Base-by-base conservation (phyloP, 495 filamentous ascomycete genomes). In the Lindgomyces ingoldianus region DNA sequence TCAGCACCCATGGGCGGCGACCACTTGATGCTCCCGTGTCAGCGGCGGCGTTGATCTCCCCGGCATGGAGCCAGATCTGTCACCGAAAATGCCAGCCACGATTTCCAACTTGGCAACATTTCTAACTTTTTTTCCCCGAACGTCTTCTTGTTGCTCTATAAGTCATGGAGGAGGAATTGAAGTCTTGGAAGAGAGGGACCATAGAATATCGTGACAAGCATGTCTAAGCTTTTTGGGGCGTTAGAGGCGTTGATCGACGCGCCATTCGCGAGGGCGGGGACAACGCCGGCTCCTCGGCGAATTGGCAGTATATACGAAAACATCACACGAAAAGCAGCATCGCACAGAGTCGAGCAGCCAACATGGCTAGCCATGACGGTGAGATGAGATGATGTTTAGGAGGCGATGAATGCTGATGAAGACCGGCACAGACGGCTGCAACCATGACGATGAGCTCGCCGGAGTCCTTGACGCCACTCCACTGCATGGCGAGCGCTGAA, bases 221-320 rank as follows among this genome's bases (percentile, higher is more conserved):
- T 89, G 86, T 85, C 87, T 12, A 89, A 86, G 69, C 78, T 91
- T 24, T 87, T 85, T 10, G 74, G 77, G 0, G 70, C 81, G 51
- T 78, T 91, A 55, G 90, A 90, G 74, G 81, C 83, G 47, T 81
- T 91, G 61, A 87, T 91, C 75, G 86, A 85, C 73, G 76, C 85
- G 30, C 79, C 85, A 9, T 79, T 81, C 50, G 86, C 88, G 19
- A 79, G 81, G 2, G 85, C 88, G 0, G 80, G 83, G 70, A 86
- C 84, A 11, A 79, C 84, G 39, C 79, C 83, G 21, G 76, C 88
- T 63, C 89, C 85, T 73, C 74, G 77, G 49, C 76, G 76, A 45
- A 83, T 89, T 72, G 79, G 80, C 46, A 74, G 79, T 21, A 16
- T 39, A 6, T 39, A 39, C 33, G 6, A 39, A 39, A 39, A 39